Conservation (phyloP, 164 flowering plant species). For the Magnolia sinica region DNA sequence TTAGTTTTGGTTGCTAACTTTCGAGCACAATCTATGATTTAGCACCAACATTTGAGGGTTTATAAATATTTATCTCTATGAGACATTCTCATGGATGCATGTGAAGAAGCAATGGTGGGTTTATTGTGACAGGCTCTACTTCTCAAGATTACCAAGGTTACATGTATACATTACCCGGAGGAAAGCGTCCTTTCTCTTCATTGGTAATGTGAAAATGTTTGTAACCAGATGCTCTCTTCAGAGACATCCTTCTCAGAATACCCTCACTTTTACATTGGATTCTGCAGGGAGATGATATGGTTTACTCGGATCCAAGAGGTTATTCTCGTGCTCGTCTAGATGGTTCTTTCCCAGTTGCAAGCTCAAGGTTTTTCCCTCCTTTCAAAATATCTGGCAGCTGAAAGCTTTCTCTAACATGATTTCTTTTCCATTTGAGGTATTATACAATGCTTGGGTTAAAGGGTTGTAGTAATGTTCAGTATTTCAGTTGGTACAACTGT, state of each 20-base stretch:
- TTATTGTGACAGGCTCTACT: conserved; percentile 17
- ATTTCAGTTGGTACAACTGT: neutral
- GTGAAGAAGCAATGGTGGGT: neutral
- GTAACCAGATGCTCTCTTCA: neutral
- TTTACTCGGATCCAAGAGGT: conserved; percentile 24
- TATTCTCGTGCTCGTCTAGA: conserved; percentile 22
- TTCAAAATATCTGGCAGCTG: neutral
- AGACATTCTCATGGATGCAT: neutral
- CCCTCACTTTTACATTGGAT: neutral
- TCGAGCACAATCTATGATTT: neutral
- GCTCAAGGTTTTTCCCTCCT: conserved; percentile 23
- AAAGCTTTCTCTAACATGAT: neutral
- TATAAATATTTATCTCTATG: neutral
- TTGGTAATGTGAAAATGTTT: conserved; percentile 18
- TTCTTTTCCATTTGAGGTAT: too few relatives aligned
- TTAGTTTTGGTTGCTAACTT: neutral
- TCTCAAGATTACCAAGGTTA: neutral
- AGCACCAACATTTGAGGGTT: neutral
- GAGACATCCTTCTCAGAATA: neutral
- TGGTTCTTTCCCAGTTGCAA: conserved; percentile 20
- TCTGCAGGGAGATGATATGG: conserved; percentile 27
- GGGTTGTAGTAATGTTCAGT: neutral
- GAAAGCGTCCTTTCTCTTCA: conserved; percentile 25
- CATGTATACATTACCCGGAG: conserved; percentile 20
- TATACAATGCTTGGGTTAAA: too few relatives aligned